Base-by-base conservation (phyloP, 2,329 filamentous ascomycete genomes). In the Hirsutella thompsonii region DNA sequence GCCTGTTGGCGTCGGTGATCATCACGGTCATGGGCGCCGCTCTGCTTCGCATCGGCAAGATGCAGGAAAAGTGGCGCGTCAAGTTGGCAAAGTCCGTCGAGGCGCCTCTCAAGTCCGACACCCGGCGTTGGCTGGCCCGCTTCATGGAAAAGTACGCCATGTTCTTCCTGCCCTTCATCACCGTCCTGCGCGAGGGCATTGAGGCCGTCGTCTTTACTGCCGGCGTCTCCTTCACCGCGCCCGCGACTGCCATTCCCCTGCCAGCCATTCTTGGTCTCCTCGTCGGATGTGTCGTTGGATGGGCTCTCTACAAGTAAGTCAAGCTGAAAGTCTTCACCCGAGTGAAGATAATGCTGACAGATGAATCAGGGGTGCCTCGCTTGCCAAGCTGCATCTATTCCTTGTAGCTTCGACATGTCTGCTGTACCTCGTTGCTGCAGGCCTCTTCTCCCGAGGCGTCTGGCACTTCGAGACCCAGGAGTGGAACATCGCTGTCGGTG, bases 161-260 rank as follows among this genome's bases (percentile, higher is more conserved):
- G 82, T 92, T 93, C 57, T 61, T 85, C 36, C 66, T 94, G 41
- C 88, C 88, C 1, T 93, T 94, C 60, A 71, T 94, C 55, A 94
- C 87, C 0, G 82, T 92, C n/a, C 64, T 94, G 13, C 71, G 88
- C 29, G 87, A 94, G 58, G 88, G 87, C 3, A 74, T 94, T 23
- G 88, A 94, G 58, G 85, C 83, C 1, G 81, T 94, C 29, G 74
- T 94, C 20, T 94, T 93, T 58, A 78, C 93, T 40, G 85, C 84
- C 14, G 88, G 87, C 18, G 87, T 94, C 4, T 81, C 82, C 3
- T 78, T 94, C 41, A 76, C 79, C 1, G 68, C 83, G 3, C 84
- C 86, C 0, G 85, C 84, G 2, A 76, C 73, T 5, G 72, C 87
- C 0, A 83, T 94, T 39, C 87, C 88, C 2, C 63, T 94, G 5